Conservation (phyloP, 371 early-diverging fungal genomes). For the Lichtheimia ornata region DNA sequence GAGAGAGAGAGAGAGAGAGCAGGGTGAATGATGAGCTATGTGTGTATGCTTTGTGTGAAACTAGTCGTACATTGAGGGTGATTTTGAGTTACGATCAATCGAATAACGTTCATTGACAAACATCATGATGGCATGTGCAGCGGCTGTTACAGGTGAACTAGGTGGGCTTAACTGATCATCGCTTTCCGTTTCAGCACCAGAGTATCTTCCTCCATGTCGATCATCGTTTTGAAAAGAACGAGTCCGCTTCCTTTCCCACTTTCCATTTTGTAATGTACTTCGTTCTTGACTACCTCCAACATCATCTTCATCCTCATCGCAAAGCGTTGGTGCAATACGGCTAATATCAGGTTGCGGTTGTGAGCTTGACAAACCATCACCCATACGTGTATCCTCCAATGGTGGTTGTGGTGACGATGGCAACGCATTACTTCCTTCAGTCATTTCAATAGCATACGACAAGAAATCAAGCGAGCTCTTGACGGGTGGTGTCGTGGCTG, state of each 20-base stretch:
- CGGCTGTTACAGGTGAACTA: constrained; percentile 37
- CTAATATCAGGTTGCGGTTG: constrained; percentile 32
- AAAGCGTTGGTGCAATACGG: constrained; percentile 22
- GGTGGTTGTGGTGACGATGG: background rate
- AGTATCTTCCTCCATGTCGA: background rate
- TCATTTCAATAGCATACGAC: constrained; percentile 44
- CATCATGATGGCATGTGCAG: constrained; percentile 46
- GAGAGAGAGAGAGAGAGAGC: background rate
- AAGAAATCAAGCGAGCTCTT: constrained; percentile 32
- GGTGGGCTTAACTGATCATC: constrained; percentile 21
- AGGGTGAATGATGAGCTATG: background rate
- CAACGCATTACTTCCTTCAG: constrained; percentile 15
- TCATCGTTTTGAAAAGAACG: constrained; percentile 1
- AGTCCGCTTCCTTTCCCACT: background rate
- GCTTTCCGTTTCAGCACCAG: constrained; percentile 6
- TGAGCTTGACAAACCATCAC: constrained; percentile 10
- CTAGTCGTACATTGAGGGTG: too few relatives aligned
- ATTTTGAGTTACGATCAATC: background rate
- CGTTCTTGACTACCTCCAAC: constrained; percentile 1
- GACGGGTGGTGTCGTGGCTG: background rate
- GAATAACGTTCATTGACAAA: constrained; percentile 24
- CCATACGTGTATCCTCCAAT: background rate
- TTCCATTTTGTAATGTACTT: background rate
- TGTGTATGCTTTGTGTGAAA: too few relatives aligned
- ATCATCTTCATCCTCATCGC: constrained; percentile 19